Conservation (phyloP, 768 basidiomycete species). For the Macrolepiota dolichaula region DNA sequence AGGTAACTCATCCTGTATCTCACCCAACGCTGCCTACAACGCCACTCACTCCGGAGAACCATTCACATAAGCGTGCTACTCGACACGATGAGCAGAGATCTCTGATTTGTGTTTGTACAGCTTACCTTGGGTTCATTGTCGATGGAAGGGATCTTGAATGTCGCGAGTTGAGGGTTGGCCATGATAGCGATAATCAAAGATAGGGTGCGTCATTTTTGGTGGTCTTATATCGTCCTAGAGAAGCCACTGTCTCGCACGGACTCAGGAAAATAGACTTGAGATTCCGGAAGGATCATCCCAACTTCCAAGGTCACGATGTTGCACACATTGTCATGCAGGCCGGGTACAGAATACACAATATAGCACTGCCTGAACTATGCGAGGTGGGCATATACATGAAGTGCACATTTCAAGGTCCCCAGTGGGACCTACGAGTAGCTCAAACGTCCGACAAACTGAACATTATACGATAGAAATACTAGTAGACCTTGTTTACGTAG, state of each 20-base stretch:
- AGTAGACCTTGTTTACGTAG: too few species aligned
- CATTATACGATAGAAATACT: too few species aligned
- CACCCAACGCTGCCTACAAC: constrained; percentile 65
- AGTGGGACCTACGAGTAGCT: too few species aligned
- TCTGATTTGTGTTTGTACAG: not conserved
- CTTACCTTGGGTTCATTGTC: constrained; percentile 94
- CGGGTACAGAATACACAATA: too few species aligned
- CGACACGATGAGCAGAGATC: not conserved
- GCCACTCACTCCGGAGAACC: constrained; percentile 76
- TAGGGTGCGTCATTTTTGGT: not conserved
- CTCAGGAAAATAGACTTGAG: not conserved
- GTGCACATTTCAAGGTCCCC: too few species aligned
- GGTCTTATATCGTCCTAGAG: not conserved
- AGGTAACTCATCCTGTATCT: constrained; percentile 82
- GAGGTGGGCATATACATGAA: too few species aligned
- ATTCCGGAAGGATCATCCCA: not conserved
- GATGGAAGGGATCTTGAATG: constrained; percentile 81
- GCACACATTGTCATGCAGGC: too few species aligned
- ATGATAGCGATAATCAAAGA: constrained; percentile 34
- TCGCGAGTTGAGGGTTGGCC: constrained; percentile 73
- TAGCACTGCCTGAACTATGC: too few species aligned
- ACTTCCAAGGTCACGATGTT: not conserved
- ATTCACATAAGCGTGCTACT: constrained; percentile 70
- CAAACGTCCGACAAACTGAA: too few species aligned
- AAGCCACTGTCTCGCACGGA: not conserved